Conservation (phyloP, 768 basidiomycete genomes). For the Suillus brevipes region DNA sequence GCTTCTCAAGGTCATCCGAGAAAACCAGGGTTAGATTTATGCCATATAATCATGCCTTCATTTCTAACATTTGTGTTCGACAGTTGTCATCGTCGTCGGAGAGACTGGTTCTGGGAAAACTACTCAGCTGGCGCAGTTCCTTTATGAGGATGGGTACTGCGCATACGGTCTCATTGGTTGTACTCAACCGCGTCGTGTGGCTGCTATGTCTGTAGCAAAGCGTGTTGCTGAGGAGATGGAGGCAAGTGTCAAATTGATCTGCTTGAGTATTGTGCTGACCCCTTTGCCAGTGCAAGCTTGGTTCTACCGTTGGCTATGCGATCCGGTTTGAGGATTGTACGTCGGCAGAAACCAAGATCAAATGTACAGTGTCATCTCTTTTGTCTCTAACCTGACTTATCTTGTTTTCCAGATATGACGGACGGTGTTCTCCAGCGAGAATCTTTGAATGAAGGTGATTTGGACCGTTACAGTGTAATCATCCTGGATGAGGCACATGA, state of each 20-base stretch:
- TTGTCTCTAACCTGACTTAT: neutral
- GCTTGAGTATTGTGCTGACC: conserved; percentile 9
- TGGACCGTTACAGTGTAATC: conserved; percentile 95
- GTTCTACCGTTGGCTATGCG: conserved; percentile 90
- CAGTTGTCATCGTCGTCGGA: conserved; percentile 94
- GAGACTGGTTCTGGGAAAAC: conserved; percentile 99
- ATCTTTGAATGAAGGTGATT: conserved; percentile 96
- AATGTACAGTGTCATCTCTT: conserved; percentile 60
- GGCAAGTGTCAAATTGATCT: conserved; percentile 43
- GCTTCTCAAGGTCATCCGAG: conserved; percentile 80
- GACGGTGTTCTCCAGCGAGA: conserved; percentile 98
- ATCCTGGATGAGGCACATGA: conserved; percentile 99
- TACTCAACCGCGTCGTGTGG: conserved; percentile 97
- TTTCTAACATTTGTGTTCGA: neutral
- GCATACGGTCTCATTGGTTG: conserved; percentile 89
- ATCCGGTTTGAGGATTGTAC: conserved; percentile 99
- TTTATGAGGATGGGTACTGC: conserved; percentile 97
- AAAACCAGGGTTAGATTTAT: conserved; percentile 81
- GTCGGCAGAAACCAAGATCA: conserved; percentile 90
- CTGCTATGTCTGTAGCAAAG: conserved; percentile 99
- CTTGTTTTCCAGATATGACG: conserved; percentile 78
- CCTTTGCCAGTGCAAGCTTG: conserved; percentile 73
- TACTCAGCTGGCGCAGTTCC: conserved; percentile 91
- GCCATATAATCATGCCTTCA: neutral
- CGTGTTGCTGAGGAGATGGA: conserved; percentile 99